A percentile compares a stretch with the other conserved stretches of the same genome.
These are phyloP conservation scores for Lithospermum erythrorhizon DNA, from an alignment of 257 asterid species.

Conservation along the genomic window DNA sequence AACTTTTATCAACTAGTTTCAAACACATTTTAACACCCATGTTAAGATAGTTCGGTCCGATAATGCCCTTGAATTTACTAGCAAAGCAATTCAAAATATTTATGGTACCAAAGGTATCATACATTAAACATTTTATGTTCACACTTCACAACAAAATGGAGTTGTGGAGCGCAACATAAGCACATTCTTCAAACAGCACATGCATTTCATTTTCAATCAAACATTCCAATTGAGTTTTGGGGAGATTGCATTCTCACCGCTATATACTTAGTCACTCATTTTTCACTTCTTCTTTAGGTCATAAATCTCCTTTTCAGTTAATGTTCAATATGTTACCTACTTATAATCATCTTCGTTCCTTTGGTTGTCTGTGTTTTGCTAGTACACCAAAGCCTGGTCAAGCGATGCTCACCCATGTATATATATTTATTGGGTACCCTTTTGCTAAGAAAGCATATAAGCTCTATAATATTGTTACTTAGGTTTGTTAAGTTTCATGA, in stretches of 20 bases:
- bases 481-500: too few relatives aligned
- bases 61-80: too few relatives aligned
- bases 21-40: background rate
- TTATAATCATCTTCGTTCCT: background rate
- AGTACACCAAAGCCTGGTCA: background rate
- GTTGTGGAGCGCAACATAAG: slow-evolving; percentile 2
- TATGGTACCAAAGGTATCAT: background rate
- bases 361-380: slow-evolving; percentile 7
- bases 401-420: background rate
- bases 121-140: slow-evolving; percentile 5
- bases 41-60: too few relatives aligned
- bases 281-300: background rate
- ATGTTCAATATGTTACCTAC: background rate
- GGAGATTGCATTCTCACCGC: background rate
- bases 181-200: too few relatives aligned
- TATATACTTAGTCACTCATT: background rate
- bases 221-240: background rate
- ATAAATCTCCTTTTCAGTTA: background rate
- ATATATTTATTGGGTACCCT: slow-evolving; percentile 5
- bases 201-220: slow-evolving; percentile 5
- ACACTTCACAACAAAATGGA: slow-evolving; percentile 11
- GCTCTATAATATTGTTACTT: background rate
- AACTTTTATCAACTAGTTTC: background rate
- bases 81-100: too few relatives aligned
- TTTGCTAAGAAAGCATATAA: background rate